Conservation (phyloP, 495 filamentous ascomycete genomes). For the Massariosphaeria phaeospora region DNA sequence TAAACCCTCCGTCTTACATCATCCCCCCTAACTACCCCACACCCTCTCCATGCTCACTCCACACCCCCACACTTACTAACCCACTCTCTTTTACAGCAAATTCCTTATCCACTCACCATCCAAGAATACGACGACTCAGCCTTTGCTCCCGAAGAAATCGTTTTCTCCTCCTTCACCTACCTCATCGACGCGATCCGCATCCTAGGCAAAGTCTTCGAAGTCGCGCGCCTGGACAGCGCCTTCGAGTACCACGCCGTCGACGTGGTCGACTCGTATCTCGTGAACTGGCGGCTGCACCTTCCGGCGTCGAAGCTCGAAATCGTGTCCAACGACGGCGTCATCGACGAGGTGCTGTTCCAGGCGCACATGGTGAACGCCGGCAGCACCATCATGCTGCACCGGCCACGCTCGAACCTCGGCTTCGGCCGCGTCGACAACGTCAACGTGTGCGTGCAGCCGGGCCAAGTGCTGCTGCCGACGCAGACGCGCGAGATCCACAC, state of each 20-base stretch:
- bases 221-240: slow-evolving; percentile 31
- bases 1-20: slow-evolving; percentile 13
- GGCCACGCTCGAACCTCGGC: slow-evolving; percentile 51
- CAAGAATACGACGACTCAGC: slow-evolving; percentile 65
- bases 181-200: slow-evolving; percentile 59
- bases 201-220: slow-evolving; percentile 66
- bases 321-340: slow-evolving; percentile 58
- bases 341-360: slow-evolving; percentile 91
- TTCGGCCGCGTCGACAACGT: slow-evolving; percentile 33
- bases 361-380: slow-evolving; percentile 75
- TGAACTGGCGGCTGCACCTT: slow-evolving; percentile 78
- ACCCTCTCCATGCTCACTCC: background rate
- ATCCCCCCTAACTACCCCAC: background rate
- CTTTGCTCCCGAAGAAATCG: slow-evolving; percentile 51
- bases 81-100: slow-evolving; percentile 50
- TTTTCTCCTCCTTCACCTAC: slow-evolving; percentile 76
- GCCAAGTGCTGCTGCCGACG: slow-evolving; percentile 28
- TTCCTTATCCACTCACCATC: slow-evolving; percentile 57
- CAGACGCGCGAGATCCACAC: slow-evolving; percentile 52
- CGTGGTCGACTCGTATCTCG: slow-evolving; percentile 68
- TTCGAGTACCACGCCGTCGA: slow-evolving; percentile 35
- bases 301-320: slow-evolving; percentile 70
- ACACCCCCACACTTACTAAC: slow-evolving; percentile 1
- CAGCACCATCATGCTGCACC: slow-evolving; percentile 69
- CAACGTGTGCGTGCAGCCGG: slow-evolving; percentile 30